Percentiles rank a stretch among this genome's conserved stretches.
phyloP scores from a whole-genome alignment of 192 early-diverging fungal species.

The Entomortierella parvispora region DNA sequence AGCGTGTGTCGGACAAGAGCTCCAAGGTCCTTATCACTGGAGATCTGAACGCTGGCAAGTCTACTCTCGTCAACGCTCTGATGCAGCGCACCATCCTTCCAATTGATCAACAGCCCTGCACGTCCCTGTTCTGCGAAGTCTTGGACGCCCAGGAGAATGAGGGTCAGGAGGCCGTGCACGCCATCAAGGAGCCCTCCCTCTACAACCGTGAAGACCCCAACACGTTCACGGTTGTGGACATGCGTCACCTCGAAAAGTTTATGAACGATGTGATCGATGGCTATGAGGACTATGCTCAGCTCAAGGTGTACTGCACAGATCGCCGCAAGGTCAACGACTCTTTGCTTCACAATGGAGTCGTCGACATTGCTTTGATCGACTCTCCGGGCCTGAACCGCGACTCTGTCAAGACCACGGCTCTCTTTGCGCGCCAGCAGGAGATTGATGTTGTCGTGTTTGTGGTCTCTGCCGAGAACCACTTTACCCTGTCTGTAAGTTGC shows the following conservation, averaged over 20 bases:
- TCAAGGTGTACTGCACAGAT: conserved; percentile 94
- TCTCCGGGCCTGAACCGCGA: conserved; percentile 99
- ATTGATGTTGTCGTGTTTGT: conserved; percentile 99
- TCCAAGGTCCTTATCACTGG: conserved; percentile 97
- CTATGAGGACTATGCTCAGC: conserved; percentile 84
- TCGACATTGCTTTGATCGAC: conserved; percentile 97
- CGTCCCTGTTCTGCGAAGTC: conserved; percentile 95
- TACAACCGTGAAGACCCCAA: conserved; percentile 79
- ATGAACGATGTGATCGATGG: conserved; percentile 86
- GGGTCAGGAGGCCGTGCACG: conserved; percentile 93
- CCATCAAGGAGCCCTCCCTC: conserved; percentile 70
- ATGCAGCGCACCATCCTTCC: conserved; percentile 91
- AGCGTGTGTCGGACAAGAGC: conserved; percentile 88
- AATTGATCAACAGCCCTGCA: conserved; percentile 98
- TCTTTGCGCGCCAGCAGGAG: conserved; percentile 98
- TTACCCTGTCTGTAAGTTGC: conserved; percentile 89
- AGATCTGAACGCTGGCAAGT: conserved; percentile 98
- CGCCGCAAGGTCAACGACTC: conserved; percentile 67
- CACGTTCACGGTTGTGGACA: conserved; percentile 77
- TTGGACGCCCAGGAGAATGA: conserved; percentile 92
- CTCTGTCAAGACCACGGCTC: conserved; percentile 95
- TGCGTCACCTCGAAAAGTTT: conserved; percentile 75
- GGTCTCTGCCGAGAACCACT: conserved; percentile 99
- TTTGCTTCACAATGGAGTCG: conserved; percentile 94
- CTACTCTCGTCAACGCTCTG: conserved; percentile 96